A percentile compares a stretch with the other conserved stretches of the same genome.
Evolutionary conservation across 2,329 filamentous ascomycete genomes (phyloP).

Genomic region (Colletotrichum sp.): DNA sequence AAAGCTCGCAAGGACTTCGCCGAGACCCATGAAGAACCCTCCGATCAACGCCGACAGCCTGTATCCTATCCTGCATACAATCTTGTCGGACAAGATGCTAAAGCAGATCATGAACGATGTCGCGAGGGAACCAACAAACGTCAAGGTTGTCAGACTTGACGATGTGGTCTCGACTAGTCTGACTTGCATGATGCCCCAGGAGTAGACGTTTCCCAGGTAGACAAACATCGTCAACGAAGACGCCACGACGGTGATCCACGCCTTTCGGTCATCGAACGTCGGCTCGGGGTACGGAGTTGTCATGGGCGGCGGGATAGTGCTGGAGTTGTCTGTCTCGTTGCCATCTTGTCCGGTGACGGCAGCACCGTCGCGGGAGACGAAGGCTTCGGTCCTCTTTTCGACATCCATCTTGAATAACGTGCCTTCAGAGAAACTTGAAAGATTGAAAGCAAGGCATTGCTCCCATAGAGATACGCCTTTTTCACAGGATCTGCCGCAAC

Average conservation of each 20-base stretch:
- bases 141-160: slow-evolving; percentile 28
- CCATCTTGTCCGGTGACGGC: not conserved
- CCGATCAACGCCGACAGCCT: slow-evolving; percentile 25
- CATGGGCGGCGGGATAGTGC: not conserved
- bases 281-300: not conserved
- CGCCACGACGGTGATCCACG: slow-evolving; percentile 30
- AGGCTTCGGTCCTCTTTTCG: not conserved
- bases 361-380: not conserved
- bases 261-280: not conserved
- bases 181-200: slow-evolving; percentile 31
- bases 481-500: not conserved
- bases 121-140: slow-evolving; percentile 31
- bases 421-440: not conserved
- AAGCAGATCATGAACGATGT: slow-evolving; percentile 32
- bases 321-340: not conserved
- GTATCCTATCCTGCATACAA: slow-evolving; percentile 27
- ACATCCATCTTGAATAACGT: not conserved
- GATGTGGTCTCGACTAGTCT: slow-evolving; percentile 24
- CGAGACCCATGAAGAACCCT: slow-evolving; percentile 28
- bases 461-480: not conserved
- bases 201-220: slow-evolving; percentile 34
- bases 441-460: not conserved
- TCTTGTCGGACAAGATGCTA: slow-evolving; percentile 27
- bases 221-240: slow-evolving; percentile 28
- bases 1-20: slow-evolving; percentile 31